Base-by-base conservation (phyloP, 768 basidiomycete species). In the Phaeolepiota aurea region DNA sequence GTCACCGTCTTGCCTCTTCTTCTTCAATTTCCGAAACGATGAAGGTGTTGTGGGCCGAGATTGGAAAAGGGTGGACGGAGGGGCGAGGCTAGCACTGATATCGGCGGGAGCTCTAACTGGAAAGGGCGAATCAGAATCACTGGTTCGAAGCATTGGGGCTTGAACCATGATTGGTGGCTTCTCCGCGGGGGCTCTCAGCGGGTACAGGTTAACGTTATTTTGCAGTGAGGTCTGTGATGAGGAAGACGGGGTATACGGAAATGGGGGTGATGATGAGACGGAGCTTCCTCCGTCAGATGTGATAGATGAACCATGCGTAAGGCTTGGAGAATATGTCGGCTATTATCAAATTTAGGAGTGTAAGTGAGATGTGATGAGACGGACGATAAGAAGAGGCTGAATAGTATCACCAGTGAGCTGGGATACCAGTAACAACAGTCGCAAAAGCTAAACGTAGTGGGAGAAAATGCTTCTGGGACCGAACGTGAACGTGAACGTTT, bases 1-100 rank as follows among this genome's bases (percentile, higher is more conserved):
- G 48, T 76, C 69, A 2, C 71, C 74, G 48, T 70, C 72, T 14
- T 47, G 58, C 32, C 56, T 51, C 43, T 69, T 63, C 55, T 72
- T 74, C 52, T 59, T 68, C 30, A 69, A 48, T 44, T 70, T 74
- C 25, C 53, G 45, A 4, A 44, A 46, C 33, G 33, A 35, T 10
- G 38, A 45, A 2, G 57, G 58, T 10, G 59, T 57, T 15, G 56
- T 39, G 20, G 63, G 58, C 13, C 52, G 47, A 15, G 50, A 32
- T 0, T 53, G 54, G 15, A 49, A 48, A n/a, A 40, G 36, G 20
- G 47, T 20, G 3, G 40, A 32, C 3, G 50, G 53, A 4, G 61
- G 53, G 9, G 28, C 28, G 41, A 59, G 58, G 19, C 47, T 31
- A 19, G 48, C 38, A 15, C n/a, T 42, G 42, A 31, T 54, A 22